Evolutionary conservation across 176 grass and related monocot genomes (phyloP).

Genomic region (Ampelocalamus luodianensis): DNA sequence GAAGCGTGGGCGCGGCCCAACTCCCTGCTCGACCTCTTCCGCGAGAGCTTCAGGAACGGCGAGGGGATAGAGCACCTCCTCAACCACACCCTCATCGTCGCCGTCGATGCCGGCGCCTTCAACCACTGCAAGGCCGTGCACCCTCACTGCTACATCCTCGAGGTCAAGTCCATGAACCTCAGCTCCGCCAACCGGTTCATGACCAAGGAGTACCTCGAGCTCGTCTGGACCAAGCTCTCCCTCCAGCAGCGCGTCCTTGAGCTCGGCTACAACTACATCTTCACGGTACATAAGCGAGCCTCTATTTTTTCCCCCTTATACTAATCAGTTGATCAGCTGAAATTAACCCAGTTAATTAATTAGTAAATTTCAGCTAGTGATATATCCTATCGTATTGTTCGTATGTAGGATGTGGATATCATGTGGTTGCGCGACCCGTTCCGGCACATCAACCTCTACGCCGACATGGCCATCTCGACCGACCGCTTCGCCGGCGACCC

Average conservation of each 20-base stretch:
- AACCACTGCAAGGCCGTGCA: constrained; percentile 53
- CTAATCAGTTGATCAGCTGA: no score
- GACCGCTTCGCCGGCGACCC: no score
- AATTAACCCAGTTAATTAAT: no score
- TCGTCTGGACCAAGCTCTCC: constrained; percentile 77
- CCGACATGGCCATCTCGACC: constrained; percentile 26
- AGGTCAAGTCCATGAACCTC: constrained; percentile 50
- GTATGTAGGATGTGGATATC: constrained; percentile 54
- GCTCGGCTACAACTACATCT: constrained; percentile 82
- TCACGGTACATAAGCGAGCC: constrained; percentile 43
- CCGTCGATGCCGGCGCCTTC: constrained; percentile 67
- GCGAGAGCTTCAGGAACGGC: constrained; percentile 21
- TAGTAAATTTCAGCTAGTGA: no score
- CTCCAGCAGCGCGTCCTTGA: constrained; percentile 67
- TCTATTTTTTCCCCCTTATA: no score
- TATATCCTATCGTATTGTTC: no score
- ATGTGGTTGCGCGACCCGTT: constrained; percentile 67
- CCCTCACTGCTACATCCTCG: constrained; percentile 62
- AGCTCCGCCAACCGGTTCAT: constrained; percentile 62
- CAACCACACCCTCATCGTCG: constrained; percentile 62
- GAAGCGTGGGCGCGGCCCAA: no score
- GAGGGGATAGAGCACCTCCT: constrained; percentile 65
- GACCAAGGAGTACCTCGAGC: constrained; percentile 66
- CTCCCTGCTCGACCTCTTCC: no score
- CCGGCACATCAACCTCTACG: constrained; percentile 32